Evolutionary conservation across 2,329 filamentous ascomycete genomes (phyloP).

Genomic region (Passalora sequoiae): DNA sequence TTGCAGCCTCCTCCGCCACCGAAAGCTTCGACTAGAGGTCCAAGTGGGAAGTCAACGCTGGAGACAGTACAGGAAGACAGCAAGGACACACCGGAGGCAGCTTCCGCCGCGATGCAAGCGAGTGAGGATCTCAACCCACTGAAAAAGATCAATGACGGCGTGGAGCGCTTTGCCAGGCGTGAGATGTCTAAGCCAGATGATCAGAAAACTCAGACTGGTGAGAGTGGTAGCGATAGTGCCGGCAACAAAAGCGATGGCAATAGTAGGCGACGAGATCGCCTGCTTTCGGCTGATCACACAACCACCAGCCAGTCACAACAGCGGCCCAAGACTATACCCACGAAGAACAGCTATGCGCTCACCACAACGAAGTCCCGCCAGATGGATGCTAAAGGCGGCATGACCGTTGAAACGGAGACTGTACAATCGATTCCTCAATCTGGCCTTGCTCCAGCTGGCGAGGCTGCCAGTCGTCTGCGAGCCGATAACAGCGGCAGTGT

Average conservation of each 20-base stretch:
- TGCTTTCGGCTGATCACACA: conserved; percentile 29
- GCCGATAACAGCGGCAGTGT: conserved; percentile 66
- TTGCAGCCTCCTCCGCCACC: conserved; percentile 31
- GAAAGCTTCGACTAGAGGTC: conserved; percentile 38
- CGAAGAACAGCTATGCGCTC: conserved; percentile 64
- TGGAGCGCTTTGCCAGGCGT: conserved; percentile 41
- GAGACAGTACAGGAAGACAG: conserved; percentile 70
- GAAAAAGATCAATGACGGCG: conserved; percentile 24
- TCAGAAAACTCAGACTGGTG: conserved; percentile 51
- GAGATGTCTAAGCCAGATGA: conserved; percentile 18
- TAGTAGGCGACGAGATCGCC: conserved; percentile 22
- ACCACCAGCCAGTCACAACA: conserved; percentile 10
- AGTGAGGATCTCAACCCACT: conserved; percentile 30
- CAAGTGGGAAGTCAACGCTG: conserved; percentile 52
- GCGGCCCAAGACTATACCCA: conserved; percentile 42
- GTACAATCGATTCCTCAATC: conserved; percentile 86
- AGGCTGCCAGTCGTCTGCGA: conserved; percentile 53
- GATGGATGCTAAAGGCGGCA: conserved; percentile 68
- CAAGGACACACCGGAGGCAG: conserved; percentile 56
- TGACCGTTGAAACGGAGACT: conserved; percentile 97
- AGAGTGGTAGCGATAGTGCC: conserved; percentile 63
- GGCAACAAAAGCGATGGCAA: conserved; percentile 50
- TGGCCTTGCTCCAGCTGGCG: conserved; percentile 57
- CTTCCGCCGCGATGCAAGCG: conserved; percentile 48
- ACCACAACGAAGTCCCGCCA: conserved; percentile 60